These are phyloP conservation scores for Cenchrus purpureus DNA, from an alignment of 176 grass and related monocot species.

Conservation along the genomic window DNA sequence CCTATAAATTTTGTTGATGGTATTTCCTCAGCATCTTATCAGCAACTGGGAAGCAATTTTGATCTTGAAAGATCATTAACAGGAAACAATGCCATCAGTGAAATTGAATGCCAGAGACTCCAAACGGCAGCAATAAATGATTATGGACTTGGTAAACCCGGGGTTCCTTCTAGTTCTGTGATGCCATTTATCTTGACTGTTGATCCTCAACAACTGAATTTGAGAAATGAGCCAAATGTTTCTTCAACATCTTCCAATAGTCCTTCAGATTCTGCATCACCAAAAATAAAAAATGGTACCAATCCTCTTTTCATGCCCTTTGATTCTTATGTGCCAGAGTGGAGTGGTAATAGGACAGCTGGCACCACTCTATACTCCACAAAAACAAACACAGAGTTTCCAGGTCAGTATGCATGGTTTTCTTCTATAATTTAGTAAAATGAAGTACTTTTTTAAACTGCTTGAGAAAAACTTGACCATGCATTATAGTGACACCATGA, in stretches of 20 bases:
- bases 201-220: slow-evolving; percentile 40
- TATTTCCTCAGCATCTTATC: slow-evolving; percentile 13
- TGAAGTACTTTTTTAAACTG: slow-evolving; percentile 15
- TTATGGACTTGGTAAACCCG: slow-evolving; percentile 23
- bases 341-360: slow-evolving; percentile 10
- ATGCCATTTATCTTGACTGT: slow-evolving; percentile 38
- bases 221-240: slow-evolving; percentile 39
- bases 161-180: slow-evolving; percentile 30
- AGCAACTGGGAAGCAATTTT: slow-evolving; percentile 37
- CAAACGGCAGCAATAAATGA: slow-evolving; percentile 29
- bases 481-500: slow-evolving; percentile 31
- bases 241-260: slow-evolving; percentile 44
- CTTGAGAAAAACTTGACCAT: slow-evolving; percentile 38
- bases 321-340: slow-evolving; percentile 35
- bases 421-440: slow-evolving; percentile 31
- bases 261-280: slow-evolving; percentile 52
- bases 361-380: slow-evolving; percentile 12
- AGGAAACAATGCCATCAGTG: slow-evolving; percentile 35
- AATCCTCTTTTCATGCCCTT: slow-evolving; percentile 28
- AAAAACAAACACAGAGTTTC: slow-evolving; percentile 34
- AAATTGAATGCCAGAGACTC: slow-evolving; percentile 37
- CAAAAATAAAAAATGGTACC: slow-evolving; percentile 43
- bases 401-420: slow-evolving; percentile 45
- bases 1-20: slow-evolving; percentile 36
- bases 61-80: slow-evolving; percentile 40